A percentile compares a stretch with the other conserved stretches of the same genome.
Evolutionary conservation across 1,284 basidiomycete species (phyloP).

Genomic region (Coniferiporia sulphurascens): DNA sequence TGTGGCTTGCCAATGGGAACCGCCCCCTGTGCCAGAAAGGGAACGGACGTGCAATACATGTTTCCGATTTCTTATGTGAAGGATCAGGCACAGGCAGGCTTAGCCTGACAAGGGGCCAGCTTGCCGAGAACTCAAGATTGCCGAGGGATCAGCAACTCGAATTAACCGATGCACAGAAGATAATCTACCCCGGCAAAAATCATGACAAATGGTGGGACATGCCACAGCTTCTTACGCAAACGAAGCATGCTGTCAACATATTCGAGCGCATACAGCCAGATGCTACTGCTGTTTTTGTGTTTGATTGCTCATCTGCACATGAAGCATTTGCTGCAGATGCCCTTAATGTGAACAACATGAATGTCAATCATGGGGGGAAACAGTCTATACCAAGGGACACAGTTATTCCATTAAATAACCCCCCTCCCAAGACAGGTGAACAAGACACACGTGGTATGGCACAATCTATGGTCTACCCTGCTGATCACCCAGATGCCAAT

Average conservation of each 20-base stretch:
- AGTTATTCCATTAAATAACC: slow-evolving; percentile 21
- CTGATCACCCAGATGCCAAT: slow-evolving; percentile 14
- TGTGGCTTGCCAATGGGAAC: slow-evolving; percentile 24
- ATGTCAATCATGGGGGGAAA: slow-evolving; percentile 23
- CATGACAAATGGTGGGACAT: slow-evolving; percentile 21
- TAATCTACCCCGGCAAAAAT: slow-evolving; percentile 22
- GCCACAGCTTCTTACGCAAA: slow-evolving; percentile 16
- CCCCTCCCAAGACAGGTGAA: slow-evolving; percentile 8
- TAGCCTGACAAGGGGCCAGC: slow-evolving; percentile 18
- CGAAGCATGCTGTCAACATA: slow-evolving; percentile 13
- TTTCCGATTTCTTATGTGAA: slow-evolving; percentile 28
- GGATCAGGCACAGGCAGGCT: slow-evolving; percentile 20
- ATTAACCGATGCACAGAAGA: slow-evolving; percentile 15
- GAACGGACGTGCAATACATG: slow-evolving; percentile 23
- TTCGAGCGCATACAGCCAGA: slow-evolving; percentile 17
- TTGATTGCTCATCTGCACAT: slow-evolving; percentile 24
- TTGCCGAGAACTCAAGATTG: slow-evolving; percentile 18
- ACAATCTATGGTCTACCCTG: slow-evolving; percentile 18
- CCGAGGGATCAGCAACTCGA: slow-evolving; percentile 18
- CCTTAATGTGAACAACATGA: slow-evolving; percentile 24
- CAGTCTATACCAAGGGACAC: slow-evolving; percentile 19
- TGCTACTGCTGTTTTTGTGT: slow-evolving; percentile 19
- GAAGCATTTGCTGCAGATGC: slow-evolving; percentile 21
- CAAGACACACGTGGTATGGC: slow-evolving; percentile 11
- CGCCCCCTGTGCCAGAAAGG: slow-evolving; percentile 26